Conservation (phyloP, 2,329 filamentous ascomycete genomes). For the Claviceps citrina region DNA sequence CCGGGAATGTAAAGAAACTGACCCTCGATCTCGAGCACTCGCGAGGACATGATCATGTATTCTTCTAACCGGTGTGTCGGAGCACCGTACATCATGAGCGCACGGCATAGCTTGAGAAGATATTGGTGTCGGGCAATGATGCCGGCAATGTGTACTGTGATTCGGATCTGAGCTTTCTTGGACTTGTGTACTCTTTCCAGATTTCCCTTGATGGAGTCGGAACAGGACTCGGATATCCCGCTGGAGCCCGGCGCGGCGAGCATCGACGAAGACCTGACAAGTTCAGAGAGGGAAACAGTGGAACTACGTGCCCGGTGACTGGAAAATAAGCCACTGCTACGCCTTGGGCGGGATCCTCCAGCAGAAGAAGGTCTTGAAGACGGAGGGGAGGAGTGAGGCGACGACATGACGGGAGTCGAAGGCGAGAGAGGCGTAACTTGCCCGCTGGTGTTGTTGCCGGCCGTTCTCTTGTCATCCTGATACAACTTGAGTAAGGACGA, state of each 20-base stretch:
- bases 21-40: conserved; percentile 76
- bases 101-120: conserved; percentile 67
- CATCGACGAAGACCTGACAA: conserved; percentile 39
- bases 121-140: conserved; percentile 71
- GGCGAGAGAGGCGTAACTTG: conserved; percentile 25
- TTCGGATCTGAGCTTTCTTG: conserved; percentile 26
- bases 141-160: conserved; percentile 45
- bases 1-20: conserved; percentile 84
- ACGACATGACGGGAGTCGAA: conserved; percentile 26
- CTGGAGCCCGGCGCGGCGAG: conserved; percentile 32
- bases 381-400: conserved; percentile 26
- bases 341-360: conserved; percentile 19
- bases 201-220: conserved; percentile 28
- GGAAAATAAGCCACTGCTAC: conserved; percentile 25
- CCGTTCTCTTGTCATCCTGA: conserved; percentile 29
- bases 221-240: conserved; percentile 28
- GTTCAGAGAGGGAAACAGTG: conserved; percentile 31
- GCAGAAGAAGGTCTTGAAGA: conserved; percentile 25
- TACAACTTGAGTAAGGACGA: conserved; percentile 59
- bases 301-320: conserved; percentile 26
- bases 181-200: conserved; percentile 19
- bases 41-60: conserved; percentile 78
- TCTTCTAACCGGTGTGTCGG: conserved; percentile 84
- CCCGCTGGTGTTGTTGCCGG: conserved; percentile 22
- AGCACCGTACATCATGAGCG: conserved; percentile 79